Base-by-base conservation (phyloP, 306 rosid genomes). In the Lathyrus oleraceus region DNA sequence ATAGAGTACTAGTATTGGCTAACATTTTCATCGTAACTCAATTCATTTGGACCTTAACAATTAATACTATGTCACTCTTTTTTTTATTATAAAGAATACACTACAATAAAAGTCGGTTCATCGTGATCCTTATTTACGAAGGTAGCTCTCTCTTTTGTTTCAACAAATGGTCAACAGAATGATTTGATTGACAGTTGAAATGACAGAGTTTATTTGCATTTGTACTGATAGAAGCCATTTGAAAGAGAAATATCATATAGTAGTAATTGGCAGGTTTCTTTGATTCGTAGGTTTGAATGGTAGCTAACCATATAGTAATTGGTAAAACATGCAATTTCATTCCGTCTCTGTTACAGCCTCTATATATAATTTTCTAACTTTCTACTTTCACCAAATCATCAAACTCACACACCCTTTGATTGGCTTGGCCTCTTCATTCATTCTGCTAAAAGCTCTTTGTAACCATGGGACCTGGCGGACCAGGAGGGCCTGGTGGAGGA, bases 391-490 rank as follows among this genome's bases (percentile, higher is more conserved):
- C n/a, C n/a, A n/a, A n/a, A n/a, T n/a, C n/a, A n/a, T n/a, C n/a
- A n/a, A n/a, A 52, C n/a, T 52, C n/a, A 20, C 14, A 52, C 25
- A 16, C 10, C 20, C 20, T n/a, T 56, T 30, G 6, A 1, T 30
- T 30, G 36, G 36, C 1, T 27, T 2, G 40, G 15, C 20, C 11
- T 69, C 76, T 8, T 15, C 8, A 2, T 56, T 56, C 47, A 5
- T 4, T 63, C 21, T 20, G 10, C 56, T 36, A 38, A 1, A 45
- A 8, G 39, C 76, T 74, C n/a, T n/a, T n/a, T n/a, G n/a, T 19
- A 10, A 51, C 35, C 14, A 87, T 88, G 95, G 89, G 86, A 71
- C 83, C 85, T 17, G 86, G 88, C 0, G 32, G 86, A 30, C 72
- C 74, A 3, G 88, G 87, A 0, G 83, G 86, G 1, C 87, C 83